Base-by-base conservation (phyloP, 768 basidiomycete genomes). In the Rhodosporidiobolus odoratus region DNA sequence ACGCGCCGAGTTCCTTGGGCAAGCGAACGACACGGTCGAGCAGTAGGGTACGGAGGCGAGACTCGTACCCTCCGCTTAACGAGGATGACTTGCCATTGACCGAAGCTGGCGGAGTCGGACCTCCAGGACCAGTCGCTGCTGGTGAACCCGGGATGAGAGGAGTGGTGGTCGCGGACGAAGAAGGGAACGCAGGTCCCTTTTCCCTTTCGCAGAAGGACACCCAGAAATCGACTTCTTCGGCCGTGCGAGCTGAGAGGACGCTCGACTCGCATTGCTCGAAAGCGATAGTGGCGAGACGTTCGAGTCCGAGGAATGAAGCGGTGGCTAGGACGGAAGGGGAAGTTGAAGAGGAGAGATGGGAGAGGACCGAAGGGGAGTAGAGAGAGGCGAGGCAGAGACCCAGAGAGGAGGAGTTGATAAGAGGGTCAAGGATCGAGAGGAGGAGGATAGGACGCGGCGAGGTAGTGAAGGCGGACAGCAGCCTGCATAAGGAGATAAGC, bases 301-400 rank as follows among this genome's bases (percentile, higher is more conserved):
- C 45, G 17, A 72, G 59, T 0, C 54, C 58, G 58, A 72, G 62
- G 66, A 57, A 68, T 32, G 15, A 19, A 4, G 66, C 66, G 13
- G 63, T 62, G 2, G 66, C 58, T 52, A 72, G 59, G 38, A 72
- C 23, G 3, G 40, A 5, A 17, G 58, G 34, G 34, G 62, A 58
- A 27, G 45, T 65, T 19, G 40, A 1, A 16, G 37, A n/a, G 13
- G 38, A 8, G 32, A 72, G 38, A 41, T 72, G 66, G 0, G 45
- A 6, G 43, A 68, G 59, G 38, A 65, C 66, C 8, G 52, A 21
- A 21, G 71, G 71, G 4, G 62, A 65, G 59, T 72, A 72, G 21
- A 72, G 66, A 3, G 63, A 72, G 5, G 71, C 66, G 53, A 72
- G 43, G 45, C 30, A 59, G 38, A 72, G 58, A 6, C 27, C 15